Evolutionary conservation across 345 rosid species (phyloP).

Genomic region (Syzygium aromaticum): DNA sequence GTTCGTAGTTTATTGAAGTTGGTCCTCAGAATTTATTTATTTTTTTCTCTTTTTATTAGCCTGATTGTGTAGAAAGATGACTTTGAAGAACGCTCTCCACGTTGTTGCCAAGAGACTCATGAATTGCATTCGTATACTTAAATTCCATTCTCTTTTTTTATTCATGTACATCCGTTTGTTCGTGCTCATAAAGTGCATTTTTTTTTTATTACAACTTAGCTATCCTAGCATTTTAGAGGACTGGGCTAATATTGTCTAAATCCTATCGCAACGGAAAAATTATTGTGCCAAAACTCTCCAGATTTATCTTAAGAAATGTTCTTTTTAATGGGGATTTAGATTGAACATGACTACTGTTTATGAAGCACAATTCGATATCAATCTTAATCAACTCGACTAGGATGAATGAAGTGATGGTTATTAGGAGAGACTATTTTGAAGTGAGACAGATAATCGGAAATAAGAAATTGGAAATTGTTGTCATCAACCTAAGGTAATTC

Average conservation of each 20-base stretch:
- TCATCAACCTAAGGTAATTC: not conserved
- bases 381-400: not conserved
- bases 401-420: not conserved
- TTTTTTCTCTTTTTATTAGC: not conserved
- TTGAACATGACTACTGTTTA: rapidly evolving
- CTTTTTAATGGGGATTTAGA: not conserved
- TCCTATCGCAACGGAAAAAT: rapidly evolving
- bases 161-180: not conserved
- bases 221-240: not conserved
- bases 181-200: not conserved
- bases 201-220: not conserved
- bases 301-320: rapidly evolving
- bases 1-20: not conserved
- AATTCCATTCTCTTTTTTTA: not conserved
- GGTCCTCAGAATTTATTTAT: not conserved
- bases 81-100: not conserved
- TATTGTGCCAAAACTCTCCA: rapidly evolving
- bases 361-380: not conserved
- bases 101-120: not conserved
- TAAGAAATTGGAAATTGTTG: not conserved
- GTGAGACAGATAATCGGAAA: rapidly evolving
- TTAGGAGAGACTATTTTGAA: not conserved
- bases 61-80: not conserved
- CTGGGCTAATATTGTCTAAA: not conserved
- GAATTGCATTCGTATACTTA: not conserved